Evolutionary conservation across 2,329 filamentous ascomycete species (phyloP).

Genomic region (Penicillium sp.): DNA sequence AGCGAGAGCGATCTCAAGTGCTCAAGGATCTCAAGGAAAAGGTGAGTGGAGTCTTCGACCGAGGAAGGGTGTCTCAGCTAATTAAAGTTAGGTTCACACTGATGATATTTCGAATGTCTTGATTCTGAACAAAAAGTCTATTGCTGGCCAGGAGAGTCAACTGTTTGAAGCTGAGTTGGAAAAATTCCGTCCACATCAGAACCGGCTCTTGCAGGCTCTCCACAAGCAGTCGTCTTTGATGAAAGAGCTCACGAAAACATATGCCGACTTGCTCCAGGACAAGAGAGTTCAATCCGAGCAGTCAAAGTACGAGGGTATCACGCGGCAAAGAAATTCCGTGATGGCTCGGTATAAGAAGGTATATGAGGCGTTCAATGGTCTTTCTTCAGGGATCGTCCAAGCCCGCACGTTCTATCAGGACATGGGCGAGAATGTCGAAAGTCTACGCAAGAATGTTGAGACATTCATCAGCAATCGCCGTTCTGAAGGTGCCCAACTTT

Average conservation of each 20-base stretch:
- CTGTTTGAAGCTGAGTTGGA: slow-evolving; percentile 95
- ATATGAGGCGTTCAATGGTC: slow-evolving; percentile 86
- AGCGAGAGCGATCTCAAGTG: slow-evolving; percentile 84
- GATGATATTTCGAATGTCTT: slow-evolving; percentile 97
- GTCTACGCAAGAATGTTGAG: slow-evolving; percentile 90
- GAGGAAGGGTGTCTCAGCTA: slow-evolving; percentile 1
- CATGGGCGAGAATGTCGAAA: slow-evolving; percentile 92
- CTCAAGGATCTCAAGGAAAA: slow-evolving; percentile 97
- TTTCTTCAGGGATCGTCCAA: slow-evolving; percentile 76
- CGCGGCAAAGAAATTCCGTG: slow-evolving; percentile 71
- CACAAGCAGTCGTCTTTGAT: slow-evolving; percentile 92
- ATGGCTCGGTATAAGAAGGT: slow-evolving; percentile 84
- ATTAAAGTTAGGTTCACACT: slow-evolving; percentile 64
- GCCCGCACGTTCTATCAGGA: slow-evolving; percentile 92
- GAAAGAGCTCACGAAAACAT: slow-evolving; percentile 85
- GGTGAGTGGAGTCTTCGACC: slow-evolving; percentile 48
- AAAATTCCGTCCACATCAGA: slow-evolving; percentile 92
- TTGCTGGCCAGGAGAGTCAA: slow-evolving; percentile 83
- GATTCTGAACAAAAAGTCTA: slow-evolving; percentile 95
- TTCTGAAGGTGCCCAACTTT: slow-evolving; percentile 81
- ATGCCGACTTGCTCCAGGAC: slow-evolving; percentile 84
- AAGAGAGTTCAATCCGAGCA: slow-evolving; percentile 90
- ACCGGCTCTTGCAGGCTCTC: slow-evolving; percentile 80
- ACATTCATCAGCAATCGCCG: slow-evolving; percentile 92
- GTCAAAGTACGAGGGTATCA: slow-evolving; percentile 86